Conservation (phyloP, 1,284 basidiomycete species). For the Cutaneotrichosporon mucoides region DNA sequence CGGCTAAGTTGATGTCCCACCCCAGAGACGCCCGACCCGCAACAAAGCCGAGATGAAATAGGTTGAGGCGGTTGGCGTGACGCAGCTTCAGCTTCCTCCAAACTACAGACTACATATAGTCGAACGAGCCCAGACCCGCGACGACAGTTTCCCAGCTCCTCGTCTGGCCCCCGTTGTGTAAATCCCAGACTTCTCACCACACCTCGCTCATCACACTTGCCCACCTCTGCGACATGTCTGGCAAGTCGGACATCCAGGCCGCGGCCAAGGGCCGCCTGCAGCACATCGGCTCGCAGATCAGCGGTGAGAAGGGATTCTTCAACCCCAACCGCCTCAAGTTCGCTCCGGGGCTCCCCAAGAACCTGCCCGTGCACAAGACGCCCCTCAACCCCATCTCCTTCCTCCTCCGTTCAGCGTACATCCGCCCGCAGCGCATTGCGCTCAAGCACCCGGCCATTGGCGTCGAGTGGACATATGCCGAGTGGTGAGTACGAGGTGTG, state of each 20-base stretch:
- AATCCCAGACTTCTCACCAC: no score
- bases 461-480: slow-evolving; percentile 19
- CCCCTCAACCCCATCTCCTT: slow-evolving; percentile 20
- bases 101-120: no score
- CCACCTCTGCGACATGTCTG: not conserved
- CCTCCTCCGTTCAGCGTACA: slow-evolving; percentile 19
- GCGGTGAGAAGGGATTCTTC: slow-evolving; percentile 4
- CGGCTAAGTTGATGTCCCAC: no score
- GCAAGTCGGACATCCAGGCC: slow-evolving; percentile 10
- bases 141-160: no score
- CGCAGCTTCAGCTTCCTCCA: no score
- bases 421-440: slow-evolving; percentile 16
- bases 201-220: no score
- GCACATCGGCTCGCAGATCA: slow-evolving; percentile 7
- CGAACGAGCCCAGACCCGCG: no score
- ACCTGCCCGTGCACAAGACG: slow-evolving; percentile 8
- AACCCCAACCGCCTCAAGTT: slow-evolving; percentile 22
- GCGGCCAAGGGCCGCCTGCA: slow-evolving; percentile 11
- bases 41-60: no score
- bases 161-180: no score
- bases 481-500: slow-evolving; percentile 15
- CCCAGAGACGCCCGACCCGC: no score
- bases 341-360: slow-evolving; percentile 5
- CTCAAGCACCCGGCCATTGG: slow-evolving; percentile 20
- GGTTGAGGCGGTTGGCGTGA: no score